A percentile compares a stretch with the other conserved stretches of the same genome.
These are phyloP conservation scores for Colletotrichum liaoningense DNA, from an alignment of 2,329 filamentous ascomycete genomes.

Conservation along the genomic window DNA sequence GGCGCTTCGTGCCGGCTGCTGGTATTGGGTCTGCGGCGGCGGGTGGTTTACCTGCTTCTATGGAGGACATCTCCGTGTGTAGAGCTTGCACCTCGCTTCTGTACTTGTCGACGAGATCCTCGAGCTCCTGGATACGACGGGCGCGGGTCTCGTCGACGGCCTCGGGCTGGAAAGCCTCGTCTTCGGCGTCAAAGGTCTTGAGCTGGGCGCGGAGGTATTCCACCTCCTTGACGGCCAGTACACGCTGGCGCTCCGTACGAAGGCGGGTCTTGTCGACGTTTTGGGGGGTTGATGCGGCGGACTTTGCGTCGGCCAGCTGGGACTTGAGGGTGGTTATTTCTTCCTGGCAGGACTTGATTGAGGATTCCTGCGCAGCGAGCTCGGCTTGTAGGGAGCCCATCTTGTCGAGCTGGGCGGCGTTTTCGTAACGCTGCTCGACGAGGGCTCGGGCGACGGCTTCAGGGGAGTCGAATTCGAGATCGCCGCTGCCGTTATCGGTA, in stretches of 20 bases:
- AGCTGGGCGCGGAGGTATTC: slow-evolving; percentile 94
- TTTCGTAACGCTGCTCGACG: slow-evolving; percentile 83
- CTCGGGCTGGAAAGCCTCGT: slow-evolving; percentile 85
- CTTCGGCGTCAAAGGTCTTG: slow-evolving; percentile 88
- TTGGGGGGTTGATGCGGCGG: slow-evolving; percentile 53
- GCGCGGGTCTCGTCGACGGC: slow-evolving; percentile 81
- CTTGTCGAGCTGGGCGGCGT: slow-evolving; percentile 82
- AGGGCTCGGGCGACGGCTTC: slow-evolving; percentile 88
- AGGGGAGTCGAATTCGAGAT: slow-evolving; percentile 84
- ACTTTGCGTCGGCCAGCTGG: slow-evolving; percentile 78
- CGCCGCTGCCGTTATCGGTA: slow-evolving; percentile 65
- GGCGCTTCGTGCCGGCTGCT: slow-evolving; percentile 68
- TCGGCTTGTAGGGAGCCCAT: slow-evolving; percentile 85
- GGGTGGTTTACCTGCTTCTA: slow-evolving; percentile 58
- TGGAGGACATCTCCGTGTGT: slow-evolving; percentile 77
- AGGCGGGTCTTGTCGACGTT: slow-evolving; percentile 75
- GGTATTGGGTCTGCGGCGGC: slow-evolving; percentile 45
- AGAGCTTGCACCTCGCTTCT: slow-evolving; percentile 81
- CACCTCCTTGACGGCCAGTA: slow-evolving; percentile 88
- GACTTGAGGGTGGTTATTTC: slow-evolving; percentile 73
- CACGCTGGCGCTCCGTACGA: slow-evolving; percentile 86
- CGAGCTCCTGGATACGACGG: slow-evolving; percentile 82
- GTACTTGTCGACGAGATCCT: slow-evolving; percentile 88
- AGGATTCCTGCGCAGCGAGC: slow-evolving; percentile 79
- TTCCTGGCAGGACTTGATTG: slow-evolving; percentile 76